Evolutionary conservation across 1,284 basidiomycete species (phyloP), one percentile per base, ranked within the genome.

Genomic region (Amylostereum areolatum): DNA sequence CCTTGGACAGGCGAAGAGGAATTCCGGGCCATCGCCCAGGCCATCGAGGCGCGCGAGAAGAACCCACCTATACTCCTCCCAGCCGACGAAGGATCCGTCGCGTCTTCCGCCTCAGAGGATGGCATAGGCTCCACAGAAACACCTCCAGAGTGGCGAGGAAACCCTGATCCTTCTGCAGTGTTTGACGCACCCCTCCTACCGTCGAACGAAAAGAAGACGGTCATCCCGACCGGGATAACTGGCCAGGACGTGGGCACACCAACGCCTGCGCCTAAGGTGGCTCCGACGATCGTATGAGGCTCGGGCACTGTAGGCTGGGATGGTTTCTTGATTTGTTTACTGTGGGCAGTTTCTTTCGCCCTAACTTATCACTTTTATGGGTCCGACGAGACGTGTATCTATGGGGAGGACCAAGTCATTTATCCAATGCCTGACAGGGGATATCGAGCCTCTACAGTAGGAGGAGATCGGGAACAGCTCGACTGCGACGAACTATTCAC

Each of bases 1-100:
- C 58, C 64, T 2, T 82, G 78, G 78, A 76, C 75, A 1, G 87
- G 85, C 12, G 74, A 74, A 55, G 68, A 78, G 40, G 87, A 86
- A 44, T 78, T 87, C 53, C 62, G 67, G 2, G 72, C 77, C 10
- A 80, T 89, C 33, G 71, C 74, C 25, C 57, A 70, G 28, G 69
- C 72, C 1, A 77, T 89, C 43, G 73, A 80, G 54, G 60, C 69
- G 18, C 74, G 81, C 11, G 62, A 67, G 27, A 47, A 32, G 1
- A 25, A 50, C 3, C 48, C 45, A 24, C 52, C 52, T n/a, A 32
- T 52, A 28, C 39, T 53, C 30, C 34, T 48, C 10, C 54, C 52
- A 25, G 40, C 41, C 18, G 50, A 51, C 29, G 39, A 18, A 33
- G 27, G 39, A 40, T 25, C 33, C 9, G 10, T 41, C 28, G 11